Percentiles rank a stretch among this genome's conserved stretches.
phyloP scores from a whole-genome alignment of 208 protist species.

The Novymonas esmeraldas region DNA sequence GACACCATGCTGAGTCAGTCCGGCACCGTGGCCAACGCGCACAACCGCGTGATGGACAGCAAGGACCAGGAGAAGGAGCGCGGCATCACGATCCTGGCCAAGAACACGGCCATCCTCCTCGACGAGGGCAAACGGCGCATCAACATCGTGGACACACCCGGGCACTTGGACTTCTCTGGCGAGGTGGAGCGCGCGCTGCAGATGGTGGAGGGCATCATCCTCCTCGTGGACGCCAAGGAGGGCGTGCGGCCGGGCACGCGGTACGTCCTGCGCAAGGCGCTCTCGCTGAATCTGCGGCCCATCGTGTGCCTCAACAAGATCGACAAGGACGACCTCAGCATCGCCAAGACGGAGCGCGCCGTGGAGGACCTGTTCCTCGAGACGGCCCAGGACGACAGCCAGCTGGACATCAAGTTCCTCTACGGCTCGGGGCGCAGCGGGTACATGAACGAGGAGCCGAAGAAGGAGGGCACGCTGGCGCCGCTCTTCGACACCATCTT shows the following conservation, averaged over 20 bases:
- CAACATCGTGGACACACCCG: constrained; percentile 98
- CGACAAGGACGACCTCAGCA: constrained; percentile 92
- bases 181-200: constrained; percentile 97
- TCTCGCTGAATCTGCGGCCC: constrained; percentile 91
- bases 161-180: constrained; percentile 98
- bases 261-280: constrained; percentile 98
- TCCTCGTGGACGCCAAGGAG: constrained; percentile 96
- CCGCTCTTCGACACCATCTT: constrained; percentile 96
- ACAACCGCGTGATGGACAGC: constrained; percentile 97
- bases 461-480: constrained; percentile 78
- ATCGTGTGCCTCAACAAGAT: constrained; percentile 99
- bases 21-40: constrained; percentile 75
- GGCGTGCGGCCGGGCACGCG: constrained; percentile 97
- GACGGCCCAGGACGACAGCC: constrained; percentile 92
- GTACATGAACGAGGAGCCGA: constrained; percentile 85
- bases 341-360: constrained; percentile 92
- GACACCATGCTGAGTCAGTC: constrained; percentile 95
- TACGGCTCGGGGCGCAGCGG: constrained; percentile 94
- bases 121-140: constrained; percentile 81
- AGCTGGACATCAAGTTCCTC: constrained; percentile 96
- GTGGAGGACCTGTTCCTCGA: constrained; percentile 97
- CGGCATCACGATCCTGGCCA: constrained; percentile 98
- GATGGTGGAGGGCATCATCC: constrained; percentile 97
- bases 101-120: constrained; percentile 92
- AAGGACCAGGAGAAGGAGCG: constrained; percentile 96